Evolutionary conservation across 768 basidiomycete genomes (phyloP), one percentile per base, ranked within the genome.

Genomic region (Tylopilus vinaceipallidus): DNA sequence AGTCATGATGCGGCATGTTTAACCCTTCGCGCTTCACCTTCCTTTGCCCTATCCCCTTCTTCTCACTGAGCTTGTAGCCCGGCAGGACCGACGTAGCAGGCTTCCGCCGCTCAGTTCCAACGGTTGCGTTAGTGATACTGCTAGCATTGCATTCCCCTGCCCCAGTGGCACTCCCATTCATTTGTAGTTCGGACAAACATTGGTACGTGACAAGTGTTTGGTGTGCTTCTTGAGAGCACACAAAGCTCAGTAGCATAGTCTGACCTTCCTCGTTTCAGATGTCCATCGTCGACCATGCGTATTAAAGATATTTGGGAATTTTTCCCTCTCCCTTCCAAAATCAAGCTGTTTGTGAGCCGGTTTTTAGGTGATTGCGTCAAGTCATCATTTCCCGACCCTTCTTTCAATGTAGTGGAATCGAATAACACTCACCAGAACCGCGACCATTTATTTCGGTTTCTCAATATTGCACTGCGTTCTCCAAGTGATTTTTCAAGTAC

Each of bases 401-500:
- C 37, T 32, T 23, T n/a, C n/a, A n/a, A n/a, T 43, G 14, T 60
- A 89, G 86, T 86, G 84, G 83, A 74, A 80, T 49, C 79, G 86
- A 48, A 71, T 89, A 58, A 83, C 85, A 19, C 80, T 83, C 60
- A 86, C 87, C 41, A 76, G 75, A 32, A 72, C 86, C 45, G 84
- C 88, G 17, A 71, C 75, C 52, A 59, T 80, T 59, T 91, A 88
- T 65, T 80, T 88, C 61, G 46, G 74, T 37, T 86, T 89, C 63
- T 83, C 88, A 19, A 49, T 85, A 44, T 42, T 80, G 38, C 84
- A 89, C 63, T 88, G 84, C 56, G 56, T 77, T 48, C 63, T 88
- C 50, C 88, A 90, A 66, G 73, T 89, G 55, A 72, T 77, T 23
- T 73, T 91, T 39, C 88, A 91, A 69, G 77, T 75, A 43, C 75